Evolutionary conservation across 805 yeast genomes (phyloP), one percentile per base, ranked within the genome.

Genomic region (Kodamaea neixiangensis): DNA sequence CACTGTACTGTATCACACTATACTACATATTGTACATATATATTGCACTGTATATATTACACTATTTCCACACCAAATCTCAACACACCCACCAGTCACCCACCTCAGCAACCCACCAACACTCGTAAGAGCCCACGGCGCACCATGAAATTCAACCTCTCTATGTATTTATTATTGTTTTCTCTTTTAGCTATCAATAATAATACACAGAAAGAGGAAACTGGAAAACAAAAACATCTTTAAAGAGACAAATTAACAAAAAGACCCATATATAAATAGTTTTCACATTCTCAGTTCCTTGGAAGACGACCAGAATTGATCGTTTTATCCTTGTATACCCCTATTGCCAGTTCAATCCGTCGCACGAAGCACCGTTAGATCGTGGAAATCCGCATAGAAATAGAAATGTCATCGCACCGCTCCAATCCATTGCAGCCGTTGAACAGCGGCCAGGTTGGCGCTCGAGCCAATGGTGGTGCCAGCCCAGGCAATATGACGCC

Each of bases 381-480:
- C n/a, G n/a, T n/a, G n/a, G n/a, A n/a, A n/a, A n/a, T 14, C 10
- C 7, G 19, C 41, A 37, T 17, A 37, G 19, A 37, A 5, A 37
- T 19, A 33, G 37, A 13, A n/a, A 50, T 50, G 56, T 50, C 56
- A 9, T 42, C 49, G 21, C 48, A 50, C 41, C 55, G 59, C 37
- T 48, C 55, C 18, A 78, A 79, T 60, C 82, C 84, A 25, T 75
- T 80, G 58, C 84, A 80, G 61, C 79, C 84, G 49, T 70, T 80
- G 51, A 79, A 78, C 59, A 75, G 67, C 59, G 81, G 78, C 46
- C 83, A 80, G 57, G 64, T 80, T 53, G 80, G 80, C 59, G 61
- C 73, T 35, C 72, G 81, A 57, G 63, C 71, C 6, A 48, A 48
- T 20, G 33, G 41, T 20, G 38, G 22, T 35, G 39, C 39, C 22